A percentile compares a stretch with the other conserved stretches of the same genome.
These are phyloP conservation scores for Darksidea phi DNA, from an alignment of 495 filamentous ascomycete genomes.

Conservation along the genomic window DNA sequence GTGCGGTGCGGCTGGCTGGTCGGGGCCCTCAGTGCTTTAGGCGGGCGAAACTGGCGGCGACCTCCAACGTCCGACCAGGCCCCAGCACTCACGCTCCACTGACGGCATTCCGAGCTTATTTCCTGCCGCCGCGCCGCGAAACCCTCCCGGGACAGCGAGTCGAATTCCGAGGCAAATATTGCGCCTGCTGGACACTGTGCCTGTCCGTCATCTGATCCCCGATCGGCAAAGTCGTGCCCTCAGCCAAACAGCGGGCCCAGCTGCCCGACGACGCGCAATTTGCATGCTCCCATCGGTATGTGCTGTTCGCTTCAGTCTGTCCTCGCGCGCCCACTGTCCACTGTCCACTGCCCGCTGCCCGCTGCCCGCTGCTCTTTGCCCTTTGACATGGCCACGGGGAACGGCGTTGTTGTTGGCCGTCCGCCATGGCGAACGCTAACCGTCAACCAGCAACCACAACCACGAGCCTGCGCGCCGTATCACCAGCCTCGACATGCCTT, in stretches of 20 bases:
- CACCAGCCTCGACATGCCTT: conserved; percentile 20
- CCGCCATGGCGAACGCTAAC: conserved; percentile 9
- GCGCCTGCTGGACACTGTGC: conserved; percentile 10
- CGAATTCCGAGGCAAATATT: conserved; percentile 21
- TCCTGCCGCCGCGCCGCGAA: conserved; percentile 22
- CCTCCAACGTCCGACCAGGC: conserved; percentile 3
- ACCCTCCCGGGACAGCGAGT: conserved; percentile 18
- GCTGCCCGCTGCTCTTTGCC: too few relatives aligned
- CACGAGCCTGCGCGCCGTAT: conserved; percentile 5
- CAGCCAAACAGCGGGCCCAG: conserved; percentile 31
- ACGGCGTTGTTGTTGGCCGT: conserved; percentile 7
- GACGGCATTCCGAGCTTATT: conserved; percentile 34
- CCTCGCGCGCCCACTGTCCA: too few relatives aligned
- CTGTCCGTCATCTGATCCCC: conserved; percentile 8
- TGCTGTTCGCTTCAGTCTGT: too few relatives aligned
- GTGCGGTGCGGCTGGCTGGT: too few relatives aligned
- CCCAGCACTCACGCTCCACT: conserved; percentile 13
- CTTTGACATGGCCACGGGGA: conserved; percentile 4
- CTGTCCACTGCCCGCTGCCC: too few relatives aligned
- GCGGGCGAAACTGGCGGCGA: neutral
- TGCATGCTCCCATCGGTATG: conserved; percentile 34
- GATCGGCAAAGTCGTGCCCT: conserved; percentile 33
- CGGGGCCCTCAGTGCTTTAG: too few relatives aligned
- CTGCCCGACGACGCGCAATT: conserved; percentile 36
- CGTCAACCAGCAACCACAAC: too few relatives aligned